phyloP scores from a whole-genome alignment of 371 early-diverging fungal species.

The Mortierella sp. region DNA sequence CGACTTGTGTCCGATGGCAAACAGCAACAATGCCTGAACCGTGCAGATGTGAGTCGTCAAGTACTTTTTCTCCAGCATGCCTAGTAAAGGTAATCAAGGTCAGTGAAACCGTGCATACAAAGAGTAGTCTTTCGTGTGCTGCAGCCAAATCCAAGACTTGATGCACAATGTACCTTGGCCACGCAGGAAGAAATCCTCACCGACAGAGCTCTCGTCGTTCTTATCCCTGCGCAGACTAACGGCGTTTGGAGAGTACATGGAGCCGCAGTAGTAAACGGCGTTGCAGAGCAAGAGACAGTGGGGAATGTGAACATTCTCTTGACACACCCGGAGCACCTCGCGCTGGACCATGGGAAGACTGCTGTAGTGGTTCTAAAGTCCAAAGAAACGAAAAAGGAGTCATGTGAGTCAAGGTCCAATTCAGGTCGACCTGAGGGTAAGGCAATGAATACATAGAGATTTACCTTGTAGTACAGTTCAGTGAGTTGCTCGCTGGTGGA shows the following conservation, averaged over 20 bases:
- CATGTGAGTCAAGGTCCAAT: background rate
- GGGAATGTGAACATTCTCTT: slow-evolving; percentile 51
- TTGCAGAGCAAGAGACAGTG: slow-evolving; percentile 53
- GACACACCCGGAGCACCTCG: slow-evolving; percentile 43
- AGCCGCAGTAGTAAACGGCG: slow-evolving; percentile 54
- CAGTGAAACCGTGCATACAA: background rate
- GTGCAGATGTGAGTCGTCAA: slow-evolving; percentile 54
- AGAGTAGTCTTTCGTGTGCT: background rate
- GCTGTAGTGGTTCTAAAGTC: slow-evolving; percentile 37
- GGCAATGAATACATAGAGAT: background rate
- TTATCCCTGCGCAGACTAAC: slow-evolving; percentile 34
- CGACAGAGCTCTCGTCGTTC: slow-evolving; percentile 46
- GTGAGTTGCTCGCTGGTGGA: slow-evolving; percentile 23
- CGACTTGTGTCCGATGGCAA: slow-evolving; percentile 56
- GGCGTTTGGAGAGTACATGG: slow-evolving; percentile 45
- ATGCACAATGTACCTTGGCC: slow-evolving; percentile 41
- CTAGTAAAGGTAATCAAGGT: slow-evolving; percentile 1
- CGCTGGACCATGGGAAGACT: slow-evolving; percentile 53
- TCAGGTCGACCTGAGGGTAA: background rate
- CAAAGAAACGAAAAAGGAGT: background rate
- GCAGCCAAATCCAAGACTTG: background rate
- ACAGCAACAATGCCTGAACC: slow-evolving; percentile 44
- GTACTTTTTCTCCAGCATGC: slow-evolving; percentile 46
- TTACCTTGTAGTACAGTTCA: slow-evolving; percentile 38
- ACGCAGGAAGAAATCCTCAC: slow-evolving; percentile 53